Evolutionary conservation across 2,329 filamentous ascomycete species (phyloP).

Genomic region (Xylaria sp.): DNA sequence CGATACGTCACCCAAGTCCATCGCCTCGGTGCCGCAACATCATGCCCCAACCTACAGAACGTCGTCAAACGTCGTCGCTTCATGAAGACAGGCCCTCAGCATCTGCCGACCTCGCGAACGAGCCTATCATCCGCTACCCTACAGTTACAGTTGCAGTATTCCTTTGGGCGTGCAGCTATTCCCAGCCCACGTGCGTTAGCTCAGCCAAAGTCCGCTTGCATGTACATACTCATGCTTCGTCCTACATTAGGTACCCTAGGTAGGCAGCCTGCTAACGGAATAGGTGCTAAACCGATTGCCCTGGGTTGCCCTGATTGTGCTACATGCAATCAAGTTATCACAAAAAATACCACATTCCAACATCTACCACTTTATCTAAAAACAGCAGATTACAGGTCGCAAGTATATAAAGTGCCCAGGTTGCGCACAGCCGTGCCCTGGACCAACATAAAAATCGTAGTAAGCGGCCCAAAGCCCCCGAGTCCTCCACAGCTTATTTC

Average conservation of each 20-base stretch:
- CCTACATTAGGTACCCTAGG: too few species aligned
- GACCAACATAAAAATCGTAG: background rate
- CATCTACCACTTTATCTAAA: background rate
- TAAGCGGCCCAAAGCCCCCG: background rate
- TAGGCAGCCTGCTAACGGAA: too few species aligned
- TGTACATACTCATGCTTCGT: too few species aligned
- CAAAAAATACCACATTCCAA: background rate
- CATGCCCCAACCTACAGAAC: background rate
- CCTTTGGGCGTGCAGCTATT: background rate
- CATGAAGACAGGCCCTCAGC: background rate
- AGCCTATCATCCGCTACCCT: background rate
- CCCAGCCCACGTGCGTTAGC: background rate
- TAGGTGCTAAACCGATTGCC: too few species aligned
- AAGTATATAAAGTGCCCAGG: too few species aligned
- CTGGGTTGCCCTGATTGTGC: too few species aligned
- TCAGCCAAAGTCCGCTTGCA: background rate
- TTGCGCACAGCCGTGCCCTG: background rate
- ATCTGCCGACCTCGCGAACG: background rate
- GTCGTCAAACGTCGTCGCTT: background rate
- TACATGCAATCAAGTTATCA: background rate
- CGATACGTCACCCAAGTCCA: background rate
- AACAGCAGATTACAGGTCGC: background rate
- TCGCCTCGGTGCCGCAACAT: background rate
- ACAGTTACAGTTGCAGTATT: background rate
- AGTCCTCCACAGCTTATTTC: background rate